Conservation (phyloP, 1,284 basidiomycete genomes). For the Fomitiporia mediterranea region DNA sequence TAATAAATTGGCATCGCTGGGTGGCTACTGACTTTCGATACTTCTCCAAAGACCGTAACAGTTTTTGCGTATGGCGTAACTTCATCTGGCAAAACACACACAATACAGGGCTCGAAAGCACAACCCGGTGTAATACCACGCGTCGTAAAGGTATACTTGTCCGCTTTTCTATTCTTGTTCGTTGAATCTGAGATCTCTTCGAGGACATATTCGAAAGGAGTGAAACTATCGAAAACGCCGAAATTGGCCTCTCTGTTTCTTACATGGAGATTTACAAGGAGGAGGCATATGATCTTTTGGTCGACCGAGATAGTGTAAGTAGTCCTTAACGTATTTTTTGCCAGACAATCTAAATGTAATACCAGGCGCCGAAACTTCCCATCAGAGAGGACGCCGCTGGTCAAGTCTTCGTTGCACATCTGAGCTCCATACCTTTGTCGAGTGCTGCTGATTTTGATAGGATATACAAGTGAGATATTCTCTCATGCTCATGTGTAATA, state of each 20-base stretch:
- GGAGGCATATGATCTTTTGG: constrained; percentile 78
- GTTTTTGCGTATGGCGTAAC: constrained; percentile 82
- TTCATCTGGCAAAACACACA: constrained; percentile 79
- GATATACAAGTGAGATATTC: constrained; percentile 55
- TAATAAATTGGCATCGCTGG: too few relatives aligned
- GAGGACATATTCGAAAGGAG: constrained; percentile 29
- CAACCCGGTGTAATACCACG: constrained; percentile 79
- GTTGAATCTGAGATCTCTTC: neutral
- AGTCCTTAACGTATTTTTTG: neutral
- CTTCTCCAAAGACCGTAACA: constrained; percentile 55
- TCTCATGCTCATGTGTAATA: neutral
- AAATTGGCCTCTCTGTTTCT: constrained; percentile 51
- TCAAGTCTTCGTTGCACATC: constrained; percentile 75
- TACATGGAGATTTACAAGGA: constrained; percentile 89
- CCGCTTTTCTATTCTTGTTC: neutral
- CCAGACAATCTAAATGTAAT: constrained; percentile 1
- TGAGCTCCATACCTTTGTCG: constrained; percentile 48
- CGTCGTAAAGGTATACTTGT: constrained; percentile 51
- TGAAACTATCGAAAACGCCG: constrained; percentile 23
- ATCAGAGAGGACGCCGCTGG: constrained; percentile 70
- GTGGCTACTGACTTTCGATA: constrained; percentile 1
- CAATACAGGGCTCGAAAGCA: constrained; percentile 71
- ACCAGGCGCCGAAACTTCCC: constrained; percentile 71
- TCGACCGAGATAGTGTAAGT: constrained; percentile 59
- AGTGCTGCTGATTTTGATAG: constrained; percentile 56